Evolutionary conservation across 2,329 filamentous ascomycete genomes (phyloP).

Genomic region (Plectosphaerella plurivora): DNA sequence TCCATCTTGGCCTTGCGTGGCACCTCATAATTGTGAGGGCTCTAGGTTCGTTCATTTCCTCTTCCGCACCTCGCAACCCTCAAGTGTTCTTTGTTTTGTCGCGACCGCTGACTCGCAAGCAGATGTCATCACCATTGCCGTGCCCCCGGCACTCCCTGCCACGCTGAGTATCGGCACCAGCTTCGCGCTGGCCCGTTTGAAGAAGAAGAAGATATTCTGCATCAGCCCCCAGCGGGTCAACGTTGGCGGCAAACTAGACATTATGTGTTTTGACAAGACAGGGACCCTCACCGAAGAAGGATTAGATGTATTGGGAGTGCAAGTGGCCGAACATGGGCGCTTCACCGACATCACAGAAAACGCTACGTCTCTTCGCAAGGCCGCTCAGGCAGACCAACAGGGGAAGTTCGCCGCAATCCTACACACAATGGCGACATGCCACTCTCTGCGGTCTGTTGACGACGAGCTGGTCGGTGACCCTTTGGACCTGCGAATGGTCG

Average conservation of each 20-base stretch:
- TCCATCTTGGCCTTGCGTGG: constrained; percentile 78
- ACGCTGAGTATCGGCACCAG: constrained; percentile 96
- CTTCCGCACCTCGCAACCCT: too few species aligned
- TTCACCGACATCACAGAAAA: constrained; percentile 63
- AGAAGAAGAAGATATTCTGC: constrained; percentile 89
- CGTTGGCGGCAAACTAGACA: constrained; percentile 89
- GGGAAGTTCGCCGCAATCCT: constrained; percentile 52
- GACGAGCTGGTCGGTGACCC: constrained; percentile 89
- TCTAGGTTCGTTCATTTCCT: constrained; percentile 31
- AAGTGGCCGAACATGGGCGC: constrained; percentile 62
- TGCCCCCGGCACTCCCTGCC: constrained; percentile 89
- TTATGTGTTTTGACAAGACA: constrained; percentile 98
- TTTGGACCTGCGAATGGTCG: constrained; percentile 96
- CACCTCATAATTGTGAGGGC: constrained; percentile 89
- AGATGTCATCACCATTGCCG: constrained; percentile 95
- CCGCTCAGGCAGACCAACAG: constrained; percentile 20
- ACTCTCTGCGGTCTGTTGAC: constrained; percentile 83
- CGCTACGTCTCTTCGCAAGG: neutral
- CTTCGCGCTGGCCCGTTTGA: constrained; percentile 83
- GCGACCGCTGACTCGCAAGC: neutral
- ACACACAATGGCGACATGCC: constrained; percentile 96
- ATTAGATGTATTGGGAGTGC: constrained; percentile 84
- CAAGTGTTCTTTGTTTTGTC: neutral
- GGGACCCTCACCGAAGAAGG: constrained; percentile 98
- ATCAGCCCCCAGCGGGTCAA: constrained; percentile 97